A percentile compares a stretch with the other conserved stretches of the same genome.
phyloP scores from a whole-genome alignment of 352 stramenopile genomes.

The Pythium biforme region DNA sequence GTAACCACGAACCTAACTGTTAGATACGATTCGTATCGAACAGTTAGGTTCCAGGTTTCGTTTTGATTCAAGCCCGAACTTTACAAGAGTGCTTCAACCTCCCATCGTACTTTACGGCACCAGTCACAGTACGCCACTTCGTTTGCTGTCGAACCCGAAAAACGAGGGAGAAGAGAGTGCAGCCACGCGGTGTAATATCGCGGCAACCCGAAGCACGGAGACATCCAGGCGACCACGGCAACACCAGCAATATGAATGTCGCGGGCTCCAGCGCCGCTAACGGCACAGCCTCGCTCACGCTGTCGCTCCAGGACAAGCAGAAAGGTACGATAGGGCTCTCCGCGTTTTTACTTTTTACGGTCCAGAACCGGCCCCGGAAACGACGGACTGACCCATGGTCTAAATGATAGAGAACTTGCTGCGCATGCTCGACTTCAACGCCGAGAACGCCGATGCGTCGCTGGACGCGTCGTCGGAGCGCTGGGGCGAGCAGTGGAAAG shows the following conservation, averaged over 20 bases:
- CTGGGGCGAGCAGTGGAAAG: conserved; percentile 92
- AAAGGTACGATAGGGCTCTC: conserved; percentile 48
- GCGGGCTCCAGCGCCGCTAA: background rate
- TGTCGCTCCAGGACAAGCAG: conserved; percentile 82
- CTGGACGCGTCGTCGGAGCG: conserved; percentile 49
- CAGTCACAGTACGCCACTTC: conserved; percentile 11
- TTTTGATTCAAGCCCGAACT: background rate
- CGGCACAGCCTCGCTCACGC: conserved; percentile 25
- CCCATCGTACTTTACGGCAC: conserved; percentile 3
- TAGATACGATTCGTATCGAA: no score
- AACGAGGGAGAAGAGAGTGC: background rate
- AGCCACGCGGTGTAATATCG: no score
- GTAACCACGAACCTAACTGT: background rate
- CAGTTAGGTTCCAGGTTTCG: no score
- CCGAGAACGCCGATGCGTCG: conserved; percentile 41
- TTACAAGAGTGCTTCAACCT: conserved; percentile 1
- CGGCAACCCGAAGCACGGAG: no score
- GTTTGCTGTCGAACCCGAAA: no score
- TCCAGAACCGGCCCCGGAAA: background rate
- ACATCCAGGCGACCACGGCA: no score
- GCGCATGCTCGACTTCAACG: conserved; percentile 86
- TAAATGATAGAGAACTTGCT: conserved; percentile 69
- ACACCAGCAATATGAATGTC: conserved; percentile 19
- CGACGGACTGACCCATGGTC: background rate
- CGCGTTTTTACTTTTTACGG: background rate